Conservation (phyloP, 805 yeast genomes). For the Yarrowia deformans region DNA sequence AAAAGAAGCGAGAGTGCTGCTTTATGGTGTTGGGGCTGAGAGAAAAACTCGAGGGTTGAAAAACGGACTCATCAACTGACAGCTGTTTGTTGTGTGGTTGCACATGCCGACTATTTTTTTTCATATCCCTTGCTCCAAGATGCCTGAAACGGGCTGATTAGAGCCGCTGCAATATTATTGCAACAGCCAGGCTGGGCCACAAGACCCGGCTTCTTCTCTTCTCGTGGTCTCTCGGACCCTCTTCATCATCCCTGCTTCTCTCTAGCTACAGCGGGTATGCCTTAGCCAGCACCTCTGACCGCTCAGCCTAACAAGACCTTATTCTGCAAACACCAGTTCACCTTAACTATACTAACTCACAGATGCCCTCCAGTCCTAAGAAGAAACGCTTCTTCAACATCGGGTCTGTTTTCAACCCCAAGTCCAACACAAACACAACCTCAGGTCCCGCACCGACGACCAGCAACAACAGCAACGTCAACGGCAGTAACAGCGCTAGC, state of each 20-base stretch:
- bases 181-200: no score
- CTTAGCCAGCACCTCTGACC: no score
- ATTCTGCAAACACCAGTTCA: neutral
- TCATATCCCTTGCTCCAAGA: no score
- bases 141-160: no score
- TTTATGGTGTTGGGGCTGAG: no score
- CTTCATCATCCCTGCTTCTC: neutral
- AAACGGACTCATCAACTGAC: no score
- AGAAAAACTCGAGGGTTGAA: no score
- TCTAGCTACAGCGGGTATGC: neutral
- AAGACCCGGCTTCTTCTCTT: neutral
- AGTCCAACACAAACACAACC: constrained; percentile 36
- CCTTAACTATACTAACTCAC: constrained; percentile 26
- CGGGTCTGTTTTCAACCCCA: constrained; percentile 38
- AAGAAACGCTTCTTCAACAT: constrained; percentile 40
- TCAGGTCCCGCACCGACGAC: neutral
- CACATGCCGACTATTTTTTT: no score
- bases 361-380: constrained; percentile 39
- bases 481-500: neutral
- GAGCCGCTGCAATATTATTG: no score
- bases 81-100: no score
- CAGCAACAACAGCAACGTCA: neutral
- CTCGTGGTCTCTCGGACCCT: neutral
- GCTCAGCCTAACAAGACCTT: neutral
- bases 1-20: no score